phyloP scores from a whole-genome alignment of 139 green algal species.

The Zygnema circumcarinatum region DNA sequence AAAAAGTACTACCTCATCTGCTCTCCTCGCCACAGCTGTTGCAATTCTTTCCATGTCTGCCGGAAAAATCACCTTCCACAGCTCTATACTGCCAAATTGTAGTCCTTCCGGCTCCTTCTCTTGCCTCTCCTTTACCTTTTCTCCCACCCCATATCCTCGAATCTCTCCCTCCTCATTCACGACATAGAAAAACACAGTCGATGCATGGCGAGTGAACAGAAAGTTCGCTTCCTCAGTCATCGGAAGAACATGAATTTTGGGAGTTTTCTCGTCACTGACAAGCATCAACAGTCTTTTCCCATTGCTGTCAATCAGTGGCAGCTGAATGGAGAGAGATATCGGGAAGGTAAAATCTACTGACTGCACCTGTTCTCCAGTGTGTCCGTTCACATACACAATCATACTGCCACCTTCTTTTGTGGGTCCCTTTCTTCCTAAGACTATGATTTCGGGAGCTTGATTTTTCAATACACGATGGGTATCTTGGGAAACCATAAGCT shows the following conservation, averaged over 20 bases:
- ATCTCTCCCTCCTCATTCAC: constrained; percentile 46
- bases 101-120: constrained; percentile 7
- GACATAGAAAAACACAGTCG: constrained; percentile 60
- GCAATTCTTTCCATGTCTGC: constrained; percentile 10
- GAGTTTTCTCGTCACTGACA: background rate
- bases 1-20: constrained; percentile 15
- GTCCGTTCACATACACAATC: constrained; percentile 23
- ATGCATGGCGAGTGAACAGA: constrained; percentile 25
- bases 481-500: constrained; percentile 22
- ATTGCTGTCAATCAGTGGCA: constrained; percentile 19
- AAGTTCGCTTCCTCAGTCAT: constrained; percentile 5
- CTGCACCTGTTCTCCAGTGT: constrained; percentile 24
- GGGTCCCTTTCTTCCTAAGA: background rate
- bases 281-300: constrained; percentile 49
- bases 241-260: constrained; percentile 14
- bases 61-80: constrained; percentile 53
- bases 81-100: constrained; percentile 48
- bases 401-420: background rate
- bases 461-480: background rate
- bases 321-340: background rate
- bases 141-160: constrained; percentile 42
- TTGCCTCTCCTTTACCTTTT: background rate
- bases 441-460: constrained; percentile 20
- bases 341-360: background rate
- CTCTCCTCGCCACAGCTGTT: background rate